Base-by-base conservation (phyloP, 768 basidiomycete genomes). In the Cystofilobasidium macerans region DNA sequence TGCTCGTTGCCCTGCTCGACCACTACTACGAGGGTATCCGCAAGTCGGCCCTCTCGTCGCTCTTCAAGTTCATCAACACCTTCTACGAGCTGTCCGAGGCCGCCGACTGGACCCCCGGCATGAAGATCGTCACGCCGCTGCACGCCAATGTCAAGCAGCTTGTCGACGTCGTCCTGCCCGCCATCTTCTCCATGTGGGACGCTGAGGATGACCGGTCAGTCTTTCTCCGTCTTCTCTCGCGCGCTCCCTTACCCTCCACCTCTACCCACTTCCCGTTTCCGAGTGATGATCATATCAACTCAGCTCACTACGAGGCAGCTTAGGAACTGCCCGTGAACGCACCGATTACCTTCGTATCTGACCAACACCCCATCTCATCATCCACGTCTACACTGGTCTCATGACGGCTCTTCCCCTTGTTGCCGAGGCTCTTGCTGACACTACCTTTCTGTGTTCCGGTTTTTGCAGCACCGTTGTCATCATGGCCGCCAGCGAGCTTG, bases 11-110 rank as follows among this genome's bases (percentile, higher is more conserved):
- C 16, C 82, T 93, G 47, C 80, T 98, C 32, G 79, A 84, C 18
- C 94, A 99, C 78, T 94, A 91, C 77, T 97, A 97, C 76, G 94
- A 98, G 75, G 95, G 94, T 35, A 95, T 99, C 77, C 81, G 95
- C 73, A 98, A 98, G 80, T 84, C 87, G 54, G 86, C 92, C 28
- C 85, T 87, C 7, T 86, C 89, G 58, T 88, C 90, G 13, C 80
- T 98, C 60, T 82, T 98, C 70, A 85, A 89, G 73, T 86, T 92
- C 73, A 82, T 95, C 69, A 82, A 88, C 74, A 89, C 88, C 1
- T 93, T 92, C 81, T 89, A 97, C 76, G 88, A 91, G 45, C 80
- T 98, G 63, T 86, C 86, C 62, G 83, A 88, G 61, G 85, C 86
- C 32, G 80, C 81, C 56, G 85, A 91, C 62, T 98, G 93, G 93